Evolutionary conservation across 768 basidiomycete genomes (phyloP).

Genomic region (Paxillus ammoniavirescens): DNA sequence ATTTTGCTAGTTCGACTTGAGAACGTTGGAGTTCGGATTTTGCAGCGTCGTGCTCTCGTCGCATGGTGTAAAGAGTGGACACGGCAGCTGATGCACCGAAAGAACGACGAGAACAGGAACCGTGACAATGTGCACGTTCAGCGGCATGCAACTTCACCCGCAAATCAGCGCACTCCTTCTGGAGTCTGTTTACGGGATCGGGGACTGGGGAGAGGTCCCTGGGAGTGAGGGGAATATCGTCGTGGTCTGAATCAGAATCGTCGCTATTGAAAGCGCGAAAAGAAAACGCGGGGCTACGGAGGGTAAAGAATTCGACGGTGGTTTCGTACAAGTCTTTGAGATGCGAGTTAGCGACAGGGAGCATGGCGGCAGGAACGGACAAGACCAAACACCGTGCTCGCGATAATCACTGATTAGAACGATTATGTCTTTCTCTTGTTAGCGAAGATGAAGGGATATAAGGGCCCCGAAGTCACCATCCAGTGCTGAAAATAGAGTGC

Average conservation of each 20-base stretch:
- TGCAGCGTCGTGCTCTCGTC: constrained; percentile 55
- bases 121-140: constrained; percentile 33
- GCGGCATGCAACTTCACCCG: constrained; percentile 42
- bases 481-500: constrained; percentile 11
- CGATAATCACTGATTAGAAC: constrained; percentile 36
- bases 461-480: constrained; percentile 1
- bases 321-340: constrained; percentile 50
- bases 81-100: constrained; percentile 40
- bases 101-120: constrained; percentile 30
- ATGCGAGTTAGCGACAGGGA: constrained; percentile 46
- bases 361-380: constrained; percentile 39
- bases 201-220: constrained; percentile 36
- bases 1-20: constrained; percentile 49
- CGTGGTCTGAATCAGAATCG: constrained; percentile 28
- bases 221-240: constrained; percentile 26
- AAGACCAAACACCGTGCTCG: constrained; percentile 33
- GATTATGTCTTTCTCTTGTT: constrained; percentile 11
- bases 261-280: constrained; percentile 22
- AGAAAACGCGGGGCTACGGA: constrained; percentile 39
- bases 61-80: constrained; percentile 41
- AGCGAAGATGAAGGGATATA: constrained; percentile 8
- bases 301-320: constrained; percentile 59
- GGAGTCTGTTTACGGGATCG: constrained; percentile 39
- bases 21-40: constrained; percentile 56
- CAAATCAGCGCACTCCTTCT: constrained; percentile 42